Conservation (phyloP, 768 basidiomycete genomes). For the Suillus spraguei region DNA sequence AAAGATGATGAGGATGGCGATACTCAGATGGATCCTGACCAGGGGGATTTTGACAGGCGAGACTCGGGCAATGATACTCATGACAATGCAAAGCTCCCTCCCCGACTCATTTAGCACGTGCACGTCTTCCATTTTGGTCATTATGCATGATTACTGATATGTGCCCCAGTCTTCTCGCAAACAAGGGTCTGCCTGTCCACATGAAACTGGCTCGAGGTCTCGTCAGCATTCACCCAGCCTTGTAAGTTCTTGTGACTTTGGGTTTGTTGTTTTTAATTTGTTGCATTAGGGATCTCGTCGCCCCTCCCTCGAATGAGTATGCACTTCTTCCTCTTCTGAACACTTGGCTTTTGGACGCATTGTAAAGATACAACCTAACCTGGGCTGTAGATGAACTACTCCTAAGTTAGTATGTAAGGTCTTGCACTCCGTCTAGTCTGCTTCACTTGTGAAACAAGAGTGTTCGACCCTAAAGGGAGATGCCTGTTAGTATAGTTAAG, state of each 20-base stretch:
- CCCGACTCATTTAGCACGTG: background rate
- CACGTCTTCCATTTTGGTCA: background rate
- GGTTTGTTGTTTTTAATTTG: background rate
- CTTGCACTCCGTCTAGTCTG: too few species aligned
- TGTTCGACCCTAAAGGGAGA: too few species aligned
- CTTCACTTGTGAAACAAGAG: too few species aligned
- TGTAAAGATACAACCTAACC: too few species aligned
- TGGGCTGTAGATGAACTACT: too few species aligned
- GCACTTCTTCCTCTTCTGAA: too few species aligned
- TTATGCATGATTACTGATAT: background rate
- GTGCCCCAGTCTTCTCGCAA: background rate
- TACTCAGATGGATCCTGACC: background rate
- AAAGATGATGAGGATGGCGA: background rate
- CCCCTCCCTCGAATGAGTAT: background rate
- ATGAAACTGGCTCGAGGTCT: background rate
- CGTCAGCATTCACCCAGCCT: background rate
- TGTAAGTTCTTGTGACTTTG: background rate
- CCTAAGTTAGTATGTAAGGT: too few species aligned
- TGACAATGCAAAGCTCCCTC: slow-evolving; percentile 2
- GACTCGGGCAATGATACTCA: background rate
- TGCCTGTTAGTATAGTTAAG: too few species aligned
- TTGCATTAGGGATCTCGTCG: background rate
- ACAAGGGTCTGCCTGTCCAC: background rate
- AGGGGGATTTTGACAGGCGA: background rate
- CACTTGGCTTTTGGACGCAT: too few species aligned